Base-by-base conservation (phyloP, 495 filamentous ascomycete species). In the Paragyromitra xinjiangensis region DNA sequence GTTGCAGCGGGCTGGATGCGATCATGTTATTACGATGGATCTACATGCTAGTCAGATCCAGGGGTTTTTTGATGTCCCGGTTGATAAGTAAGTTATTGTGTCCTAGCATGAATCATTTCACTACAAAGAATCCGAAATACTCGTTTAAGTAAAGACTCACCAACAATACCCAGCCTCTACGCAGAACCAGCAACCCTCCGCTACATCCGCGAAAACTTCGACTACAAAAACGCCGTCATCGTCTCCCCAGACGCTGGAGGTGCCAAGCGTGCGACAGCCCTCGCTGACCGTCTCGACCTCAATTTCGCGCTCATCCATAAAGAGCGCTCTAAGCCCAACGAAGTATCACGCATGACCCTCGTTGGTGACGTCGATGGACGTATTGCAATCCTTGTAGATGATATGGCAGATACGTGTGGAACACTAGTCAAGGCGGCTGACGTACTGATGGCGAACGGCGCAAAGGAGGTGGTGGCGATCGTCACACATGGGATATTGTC, bases 261-360 rank as follows among this genome's bases (percentile, higher is more conserved):
- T 79, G 95, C 95, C 40, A 99, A 98, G 85, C 90, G 94, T 82
- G 95, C 95, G 58, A 98, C 95, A 11, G 93, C 91, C 11, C 97
- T 98, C 68, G 95, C 95, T 66, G 96, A 98, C 84, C 91, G 94
- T 34, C 90, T 99, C 67, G 94, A 98, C 82, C 90, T 94, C 65
- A 92, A 92, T 79, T 99, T 99, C 84, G 95, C 95, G 16, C 90
- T 99, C 45, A 99, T 99, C 82, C 95, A 98, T 90, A 98, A 98
- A 86, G 95, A 98, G 85, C 94, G 95, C 69, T 92, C 94, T 0
- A 89, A 94, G 37, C 95, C 95, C 66, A 98, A 97, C 83, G 95
- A 97, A 84, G 95, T 98, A 73, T 94, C 92, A 12, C 92, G 93
- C 80, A 99, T 99, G 95, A 94, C 96, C 76, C 91, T 97, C 39